Percentiles rank a stretch among this genome's conserved stretches.
Evolutionary conservation across 2,329 filamentous ascomycete genomes (phyloP).

Genomic region (Pestalotiopsis sp.): DNA sequence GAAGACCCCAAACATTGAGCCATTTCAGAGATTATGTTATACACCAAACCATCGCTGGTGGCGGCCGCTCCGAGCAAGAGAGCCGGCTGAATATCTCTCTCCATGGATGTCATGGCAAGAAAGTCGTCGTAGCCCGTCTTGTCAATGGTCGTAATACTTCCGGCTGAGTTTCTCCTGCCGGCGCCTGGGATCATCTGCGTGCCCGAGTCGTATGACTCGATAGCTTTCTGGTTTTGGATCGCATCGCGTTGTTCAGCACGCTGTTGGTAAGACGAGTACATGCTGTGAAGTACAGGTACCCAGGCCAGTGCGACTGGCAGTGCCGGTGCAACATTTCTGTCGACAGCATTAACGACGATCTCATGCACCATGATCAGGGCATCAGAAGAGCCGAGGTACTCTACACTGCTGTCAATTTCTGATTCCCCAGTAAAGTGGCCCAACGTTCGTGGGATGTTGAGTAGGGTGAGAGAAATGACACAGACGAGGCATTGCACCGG

Average conservation of each 20-base stretch:
- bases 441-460: slow-evolving; percentile 66
- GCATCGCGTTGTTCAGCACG: slow-evolving; percentile 64
- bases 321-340: slow-evolving; percentile 60
- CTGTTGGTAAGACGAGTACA: slow-evolving; percentile 65
- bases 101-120: slow-evolving; percentile 50
- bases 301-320: slow-evolving; percentile 80
- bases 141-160: slow-evolving; percentile 65
- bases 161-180: slow-evolving; percentile 60
- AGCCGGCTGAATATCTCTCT: slow-evolving; percentile 55
- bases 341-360: slow-evolving; percentile 65
- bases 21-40: slow-evolving; percentile 57
- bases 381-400: slow-evolving; percentile 71
- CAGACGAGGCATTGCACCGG: slow-evolving; percentile 72
- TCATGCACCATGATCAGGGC: slow-evolving; percentile 75
- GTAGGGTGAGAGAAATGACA: slow-evolving; percentile 70
- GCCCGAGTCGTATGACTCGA: slow-evolving; percentile 56
- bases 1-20: slow-evolving; percentile 49
- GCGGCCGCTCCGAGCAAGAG: slow-evolving; percentile 53
- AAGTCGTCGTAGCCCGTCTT: slow-evolving; percentile 63
- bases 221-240: slow-evolving; percentile 60
- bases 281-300: slow-evolving; percentile 73
- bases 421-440: slow-evolving; percentile 56
- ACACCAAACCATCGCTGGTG: slow-evolving; percentile 54
- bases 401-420: slow-evolving; percentile 43
- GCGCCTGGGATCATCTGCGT: slow-evolving; percentile 42